Base-by-base conservation (phyloP, 192 early-diverging fungal species). In the Rhizoclosmatium sp. region DNA sequence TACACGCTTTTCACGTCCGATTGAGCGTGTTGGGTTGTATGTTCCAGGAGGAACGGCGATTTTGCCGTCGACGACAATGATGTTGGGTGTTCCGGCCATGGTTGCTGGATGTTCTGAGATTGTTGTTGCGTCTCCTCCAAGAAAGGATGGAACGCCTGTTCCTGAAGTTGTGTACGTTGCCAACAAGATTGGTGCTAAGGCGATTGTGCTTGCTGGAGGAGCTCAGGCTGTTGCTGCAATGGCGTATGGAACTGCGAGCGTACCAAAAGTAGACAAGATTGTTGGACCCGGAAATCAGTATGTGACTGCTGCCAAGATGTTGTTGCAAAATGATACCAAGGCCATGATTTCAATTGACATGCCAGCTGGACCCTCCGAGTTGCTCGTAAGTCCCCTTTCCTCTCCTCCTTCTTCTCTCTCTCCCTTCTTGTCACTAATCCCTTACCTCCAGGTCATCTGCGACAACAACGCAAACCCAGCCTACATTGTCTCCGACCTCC, bases 251-350 rank as follows among this genome's bases (percentile, higher is more conserved):
- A 99, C 98, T 2, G 92, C 95, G 80, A 89, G 89, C 0, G 93
- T 98, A 56, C 96, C 97, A 68, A 99, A 99, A 86, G 98, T 99
- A 7, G 98, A 99, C 85, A 99, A 99, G 92, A 99, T 99, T 83
- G 99, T 96, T 85, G 98, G 98, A 44, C 98, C 98, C 7, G 98
- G 98, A 51, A 99, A 99, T 85, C 98, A 99, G 85, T 99, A 95
- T 83, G 98, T 99, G n/a, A 99, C 98, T 2, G 96, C 97, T 3
- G 97, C 98, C 73, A 99, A 99, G 88, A 98, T 99, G 96, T 74
- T 94, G 65, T 93, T 92, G 2, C 97, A 97, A 92, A 97, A 95
- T 86, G 97, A 99, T 78, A 93, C 93, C 45, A 92, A 94, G 1
- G 96, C 95, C 42, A 90, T 99, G 88, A 90, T 97, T 4, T 90